These are phyloP conservation scores for Podaxis sp. DNA, from an alignment of 768 basidiomycete species.

Conservation along the genomic window DNA sequence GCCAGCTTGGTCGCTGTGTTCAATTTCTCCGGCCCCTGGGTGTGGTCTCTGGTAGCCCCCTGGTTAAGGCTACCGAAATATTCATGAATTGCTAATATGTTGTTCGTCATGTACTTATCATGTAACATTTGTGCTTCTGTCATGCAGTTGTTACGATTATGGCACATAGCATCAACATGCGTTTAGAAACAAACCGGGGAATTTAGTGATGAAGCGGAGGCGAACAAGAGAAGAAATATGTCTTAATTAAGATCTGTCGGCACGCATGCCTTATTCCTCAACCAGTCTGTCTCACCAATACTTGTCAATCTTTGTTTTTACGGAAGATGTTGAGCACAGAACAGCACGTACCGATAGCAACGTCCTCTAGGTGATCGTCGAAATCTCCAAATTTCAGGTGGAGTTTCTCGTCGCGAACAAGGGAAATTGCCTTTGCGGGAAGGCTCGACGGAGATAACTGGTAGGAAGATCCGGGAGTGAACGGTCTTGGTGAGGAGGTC, in stretches of 20 bases:
- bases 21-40: not conserved
- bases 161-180: too few species aligned
- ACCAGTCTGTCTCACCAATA: conserved; percentile 35
- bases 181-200: too few species aligned
- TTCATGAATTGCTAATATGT: not conserved
- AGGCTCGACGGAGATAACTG: conserved; percentile 45
- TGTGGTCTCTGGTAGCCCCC: too few species aligned
- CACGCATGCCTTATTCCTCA: conserved; percentile 39
- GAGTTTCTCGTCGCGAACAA: conserved; percentile 49
- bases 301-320: not conserved
- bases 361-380: conserved; percentile 81
- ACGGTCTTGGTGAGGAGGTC: conserved; percentile 34
- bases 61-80: not conserved
- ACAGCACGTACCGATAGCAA: conserved; percentile 44
- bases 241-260: conserved; percentile 23
- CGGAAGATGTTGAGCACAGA: conserved; percentile 20
- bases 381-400: conserved; percentile 74
- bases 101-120: not conserved
- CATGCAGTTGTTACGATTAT: not conserved
- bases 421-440: conserved; percentile 45
- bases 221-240: not conserved
- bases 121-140: not conserved
- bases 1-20: not conserved
- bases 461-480: conserved; percentile 45
- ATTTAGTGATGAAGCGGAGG: too few species aligned